Base-by-base conservation (phyloP, 306 rosid species). In the Rosa chinensis region DNA sequence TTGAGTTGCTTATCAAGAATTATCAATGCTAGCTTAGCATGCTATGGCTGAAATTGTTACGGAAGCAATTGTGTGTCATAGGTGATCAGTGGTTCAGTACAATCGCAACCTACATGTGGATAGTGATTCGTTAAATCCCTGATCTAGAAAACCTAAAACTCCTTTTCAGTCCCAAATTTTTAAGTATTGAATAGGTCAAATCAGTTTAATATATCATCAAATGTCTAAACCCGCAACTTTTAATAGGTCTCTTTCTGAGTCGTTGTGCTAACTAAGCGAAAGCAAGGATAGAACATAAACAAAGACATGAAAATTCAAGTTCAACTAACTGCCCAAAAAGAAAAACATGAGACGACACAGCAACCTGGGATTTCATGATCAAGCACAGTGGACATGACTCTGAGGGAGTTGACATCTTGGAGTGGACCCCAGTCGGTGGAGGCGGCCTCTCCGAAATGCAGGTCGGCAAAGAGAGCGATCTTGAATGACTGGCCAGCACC, bases 401-500 rank as follows among this genome's bases (percentile, higher is more conserved):
- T 74, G 14, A 74, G 6, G 42, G 98, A 90, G 70, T 90, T 90
- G 4, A 77, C 81, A 67, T 91, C 98, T 66, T 94, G 98, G 39
- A 49, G 80, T 21, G 92, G 95, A 6, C 97, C 98, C 98, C 98
- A 94, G 8, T 85, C 78, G 0, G 89, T 85, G 85, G 82, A 88
- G 18, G 86, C 84, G 78, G 63, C 20, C 86, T 94, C 97, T 3
- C 98, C 98, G 42, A 91, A 91, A 82, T 94, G 98, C 77, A 94
- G 84, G 82, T 91, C 98, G 0, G 98, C 92, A 49, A 94, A 91
- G 63, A 93, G 18, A 1, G 89, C 87, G 25, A 91, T 72, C 87
- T 86, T 91, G 73, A 91, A 90, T 5, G 85, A 37, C 56, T 84
- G 12, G 63, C 63, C 82, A 44, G 70, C 79, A 39, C 70, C 79